Percentiles rank a stretch among this genome's conserved stretches.
phyloP scores from a whole-genome alignment of 345 rosid genomes.

The Firmiana major region DNA sequence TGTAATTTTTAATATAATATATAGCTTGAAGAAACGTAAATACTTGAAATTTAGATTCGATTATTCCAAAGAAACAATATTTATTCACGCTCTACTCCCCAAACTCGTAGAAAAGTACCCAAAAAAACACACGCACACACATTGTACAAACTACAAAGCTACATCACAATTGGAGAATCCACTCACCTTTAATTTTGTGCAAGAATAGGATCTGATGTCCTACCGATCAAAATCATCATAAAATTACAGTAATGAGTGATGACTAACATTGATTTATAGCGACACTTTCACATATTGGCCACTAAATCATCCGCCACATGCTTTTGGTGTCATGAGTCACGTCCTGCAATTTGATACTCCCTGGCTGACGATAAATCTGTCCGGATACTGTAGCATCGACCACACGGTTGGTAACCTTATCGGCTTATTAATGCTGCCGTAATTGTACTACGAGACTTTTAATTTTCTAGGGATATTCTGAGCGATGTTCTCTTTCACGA shows the following conservation, averaged over 20 bases:
- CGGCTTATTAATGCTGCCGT: neutral
- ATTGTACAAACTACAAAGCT: too few species aligned
- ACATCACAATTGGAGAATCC: neutral
- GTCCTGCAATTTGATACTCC: neutral
- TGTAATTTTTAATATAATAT: too few species aligned
- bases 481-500: constrained; percentile 7
- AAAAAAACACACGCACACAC: too few species aligned
- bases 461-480: neutral
- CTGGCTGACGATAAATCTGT: neutral
- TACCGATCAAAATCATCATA: neutral
- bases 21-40: too few species aligned
- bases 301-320: neutral
- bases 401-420: neutral
- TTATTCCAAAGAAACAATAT: neutral
- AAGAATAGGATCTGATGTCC: neutral
- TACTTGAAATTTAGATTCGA: neutral
- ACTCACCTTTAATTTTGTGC: neutral
- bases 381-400: neutral
- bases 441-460: neutral
- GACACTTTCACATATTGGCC: neutral
- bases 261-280: neutral
- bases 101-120: neutral
- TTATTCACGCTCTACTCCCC: neutral
- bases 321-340: neutral
- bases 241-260: neutral